Evolutionary conservation across 2,329 filamentous ascomycete genomes (phyloP), one percentile per base, ranked within the genome.

Genomic region (Cladosporium oxysporum): DNA sequence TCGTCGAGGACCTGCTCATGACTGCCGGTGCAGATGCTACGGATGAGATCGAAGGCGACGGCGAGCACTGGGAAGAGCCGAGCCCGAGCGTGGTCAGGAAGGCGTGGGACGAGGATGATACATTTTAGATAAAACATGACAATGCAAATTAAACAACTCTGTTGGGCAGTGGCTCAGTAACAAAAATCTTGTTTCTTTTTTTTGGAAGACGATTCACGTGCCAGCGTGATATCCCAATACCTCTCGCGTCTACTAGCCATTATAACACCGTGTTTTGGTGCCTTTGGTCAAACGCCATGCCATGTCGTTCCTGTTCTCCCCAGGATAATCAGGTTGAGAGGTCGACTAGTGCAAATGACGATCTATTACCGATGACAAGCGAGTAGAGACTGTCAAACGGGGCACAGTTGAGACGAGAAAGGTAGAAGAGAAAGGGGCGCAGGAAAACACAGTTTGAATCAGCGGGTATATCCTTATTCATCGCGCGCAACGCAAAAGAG

Each of bases 1-100:
- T 96, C 66, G 91, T 96, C 0, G 90, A 93, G 62, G 91, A 94
- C 73, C 85, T 96, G 58, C 80, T 95, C 7, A 79, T 90, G 52
- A 92, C 91, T 50, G 92, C 91, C 4, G 91, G 91, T 2, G 90
- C 80, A 3, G 81, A 83, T 66, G 79, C 79, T 2, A 83, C 85
- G 5, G 85, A 84, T 64, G 78, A 79, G 21, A 78, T 80, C 68
- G 78, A 81, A 44, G 74, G 70, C 28, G 64, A 47, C 3, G 50
- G 26, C 47, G 77, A 76, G 16, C 76, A 77, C 66, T 74, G 80
- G 26, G 74, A 78, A 50, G 80, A 82, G 29, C 78, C 80, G 28
- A 83, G 81, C 69, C 82, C 82, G 3, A 83, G 81, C 67, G 77
- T 84, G 18, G 80, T 84, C 6, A 71, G 77, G 67, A 71, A 77